Evolutionary conservation across 192 early-diverging fungal species (phyloP), one percentile per base, ranked within the genome.

Genomic region (Obelidium mucronatum): DNA sequence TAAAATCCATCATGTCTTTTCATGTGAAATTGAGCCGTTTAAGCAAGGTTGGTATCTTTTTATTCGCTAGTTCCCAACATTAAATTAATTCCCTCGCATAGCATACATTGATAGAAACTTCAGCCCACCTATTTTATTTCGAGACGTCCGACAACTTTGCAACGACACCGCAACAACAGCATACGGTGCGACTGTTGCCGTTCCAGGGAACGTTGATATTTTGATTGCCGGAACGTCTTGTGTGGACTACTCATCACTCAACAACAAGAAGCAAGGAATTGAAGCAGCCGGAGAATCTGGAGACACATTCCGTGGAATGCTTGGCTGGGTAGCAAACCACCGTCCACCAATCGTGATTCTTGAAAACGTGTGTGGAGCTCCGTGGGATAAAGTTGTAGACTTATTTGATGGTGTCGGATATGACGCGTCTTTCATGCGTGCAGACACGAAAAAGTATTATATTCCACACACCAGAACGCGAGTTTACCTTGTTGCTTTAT

Each of bases 101-200:
- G 84, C 84, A 17, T 85, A 85, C 56, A 85, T 85, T 67, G 84
- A 85, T 70, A 56, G 84, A 15, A 85, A 85, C 76, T 85, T 85
- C 64, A 51, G 48, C 1, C 84, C 84, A 17, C 84, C 84, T 22
- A 58, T 85, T 19, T 60, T 85, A n/a, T 85, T 85, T 69, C 73
- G 84, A 2, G 81, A 85, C 67, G 80, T 85, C 4, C 73, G 78
- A 33, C 82, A 85, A 63, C 75, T 85, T 36, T 77, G 75, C 63
- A 53, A 67, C 31, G 70, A 74, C 22, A 51, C 61, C 6, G 84
- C 84, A 1, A 78, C 79, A 30, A 85, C 81, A 17, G 84, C 84
- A 26, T 85, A 82, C 66, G 84, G 84, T 1, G 66, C 84, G 8
- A 39, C 59, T 22, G 78, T 74, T 0, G 13, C 61, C 13, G 84